Evolutionary conservation across 2,329 filamentous ascomycete species (phyloP), one percentile per base, ranked within the genome.

Genomic region (Dryadomyces quercus-mongolicae): DNA sequence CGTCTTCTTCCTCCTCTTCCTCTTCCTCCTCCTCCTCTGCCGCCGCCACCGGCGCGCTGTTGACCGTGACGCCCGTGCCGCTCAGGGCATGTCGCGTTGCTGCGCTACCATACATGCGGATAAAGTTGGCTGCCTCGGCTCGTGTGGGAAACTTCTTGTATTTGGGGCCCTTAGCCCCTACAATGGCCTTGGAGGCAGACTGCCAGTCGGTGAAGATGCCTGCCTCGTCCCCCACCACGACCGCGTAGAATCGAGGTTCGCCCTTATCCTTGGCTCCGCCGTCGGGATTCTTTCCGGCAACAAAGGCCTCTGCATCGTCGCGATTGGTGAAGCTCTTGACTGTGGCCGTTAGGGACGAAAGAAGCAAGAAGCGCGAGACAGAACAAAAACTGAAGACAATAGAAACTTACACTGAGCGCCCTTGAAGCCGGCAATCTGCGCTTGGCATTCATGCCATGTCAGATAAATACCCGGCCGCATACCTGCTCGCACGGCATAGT

Each of bases 251-350:
- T 50, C 71, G 73, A 1, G 59, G 58, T 51, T 71, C 64, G 48
- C 74, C 70, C 56, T 72, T 66, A 25, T 62, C 59, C 44, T 71
- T 66, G 21, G 70, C 62, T 20, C 69, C 62, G 16, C 68, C 64
- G 15, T 64, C 60, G 3, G 67, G 67, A 55, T 77, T 75, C 60
- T 76, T 77, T 49, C 87, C 86, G 1, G 77, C 80, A 25, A 88
- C 74, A 65, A 88, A 96, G 2, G 80, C 81, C 62, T 86, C 78
- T n/a, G 92, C 92, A 56, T 95, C 89, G 58, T 83, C 77, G 56
- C 77, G 72, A 0, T 78, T 81, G 10, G 75, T 70, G 65, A 95
- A 96, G 1, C 86, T 88, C 71, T 93, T 92, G 73, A 50, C 52
- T 47, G 34, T 10, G 31, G 16, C 25, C 25, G 21, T 25, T 31